Conservation (phyloP, 106 monocot genomes). For the Cymbidium sinense region DNA sequence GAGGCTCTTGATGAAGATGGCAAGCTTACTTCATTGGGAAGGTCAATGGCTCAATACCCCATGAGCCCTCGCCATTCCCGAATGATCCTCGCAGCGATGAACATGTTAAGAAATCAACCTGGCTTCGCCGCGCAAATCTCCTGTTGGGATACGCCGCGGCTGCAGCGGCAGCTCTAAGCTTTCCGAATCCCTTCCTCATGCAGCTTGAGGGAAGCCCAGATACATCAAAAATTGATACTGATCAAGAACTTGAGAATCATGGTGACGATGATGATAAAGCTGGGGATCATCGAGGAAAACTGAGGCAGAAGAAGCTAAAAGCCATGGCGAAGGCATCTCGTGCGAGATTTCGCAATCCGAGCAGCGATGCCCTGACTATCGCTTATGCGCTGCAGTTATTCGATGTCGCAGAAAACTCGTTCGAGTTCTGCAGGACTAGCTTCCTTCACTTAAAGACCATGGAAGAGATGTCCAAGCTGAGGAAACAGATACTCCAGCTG, state of each 20-base stretch:
- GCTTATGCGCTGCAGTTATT: slow-evolving; percentile 75
- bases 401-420: slow-evolving; percentile 52
- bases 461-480: slow-evolving; percentile 96
- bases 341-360: slow-evolving; percentile 56
- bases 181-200: slow-evolving; percentile 67
- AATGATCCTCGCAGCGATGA: slow-evolving; percentile 71
- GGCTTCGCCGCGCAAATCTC: slow-evolving; percentile 57
- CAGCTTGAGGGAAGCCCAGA: slow-evolving; percentile 25
- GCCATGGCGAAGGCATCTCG: slow-evolving; percentile 41
- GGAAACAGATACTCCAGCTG: slow-evolving; percentile 76
- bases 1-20: slow-evolving; percentile 65
- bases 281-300: slow-evolving; percentile 21
- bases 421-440: slow-evolving; percentile 57
- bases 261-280: not conserved
- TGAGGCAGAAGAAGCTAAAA: slow-evolving; percentile 35
- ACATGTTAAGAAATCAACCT: slow-evolving; percentile 46
- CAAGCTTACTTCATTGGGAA: slow-evolving; percentile 56
- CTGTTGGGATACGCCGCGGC: slow-evolving; percentile 68
- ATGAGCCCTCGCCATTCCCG: slow-evolving; percentile 93
- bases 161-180: slow-evolving; percentile 79
- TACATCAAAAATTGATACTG: slow-evolving; percentile 5
- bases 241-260: slow-evolving; percentile 16
- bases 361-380: slow-evolving; percentile 76
- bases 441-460: slow-evolving; percentile 78
- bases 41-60: slow-evolving; percentile 85